These are phyloP conservation scores for Cryptococcus amylolentus DNA, from an alignment of 1,284 basidiomycete species.

Conservation along the genomic window DNA sequence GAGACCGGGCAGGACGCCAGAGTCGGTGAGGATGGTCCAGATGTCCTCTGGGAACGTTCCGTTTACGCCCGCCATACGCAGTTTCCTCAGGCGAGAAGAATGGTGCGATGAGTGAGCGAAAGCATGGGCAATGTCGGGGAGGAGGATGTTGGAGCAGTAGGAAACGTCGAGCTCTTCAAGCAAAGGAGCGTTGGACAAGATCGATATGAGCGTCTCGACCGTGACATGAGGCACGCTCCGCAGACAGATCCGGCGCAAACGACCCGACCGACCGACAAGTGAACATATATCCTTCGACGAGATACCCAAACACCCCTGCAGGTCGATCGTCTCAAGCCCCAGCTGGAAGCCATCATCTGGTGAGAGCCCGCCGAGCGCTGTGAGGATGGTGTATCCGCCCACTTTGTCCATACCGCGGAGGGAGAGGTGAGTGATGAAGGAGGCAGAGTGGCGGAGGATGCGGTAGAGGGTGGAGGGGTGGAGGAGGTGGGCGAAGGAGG, in stretches of 20 bases:
- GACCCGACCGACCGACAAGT: conserved; percentile 66
- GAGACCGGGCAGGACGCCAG: conserved; percentile 63
- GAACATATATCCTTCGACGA: conserved; percentile 64
- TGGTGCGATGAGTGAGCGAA: conserved; percentile 1
- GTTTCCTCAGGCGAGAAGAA: conserved; percentile 11
- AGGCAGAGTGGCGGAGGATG: conserved; percentile 51
- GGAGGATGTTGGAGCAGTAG: conserved; percentile 67
- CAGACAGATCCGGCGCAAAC: conserved; percentile 60
- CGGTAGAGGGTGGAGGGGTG: conserved; percentile 33
- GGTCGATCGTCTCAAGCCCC: conserved; percentile 56
- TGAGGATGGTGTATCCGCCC: conserved; percentile 42
- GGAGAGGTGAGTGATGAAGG: conserved; percentile 65
- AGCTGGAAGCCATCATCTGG: background rate
- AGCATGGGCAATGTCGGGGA: conserved; percentile 53
- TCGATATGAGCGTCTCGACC: conserved; percentile 9
- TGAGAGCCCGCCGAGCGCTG: conserved; percentile 9
- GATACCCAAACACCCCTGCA: conserved; percentile 68
- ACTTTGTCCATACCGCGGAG: conserved; percentile 64
- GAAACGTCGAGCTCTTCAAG: conserved; percentile 67
- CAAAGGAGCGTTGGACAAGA: background rate
- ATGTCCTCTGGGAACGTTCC: conserved; percentile 28
- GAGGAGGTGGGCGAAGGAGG: conserved; percentile 55
- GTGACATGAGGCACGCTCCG: conserved; percentile 65
- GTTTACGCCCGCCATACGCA: conserved; percentile 59
- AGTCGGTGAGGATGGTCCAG: conserved; percentile 56